A percentile compares a stretch with the other conserved stretches of the same genome.
Conservation (phyloP, 225 moss, liverwort and hornwort species). For the Thuidium tamariscinum region DNA sequence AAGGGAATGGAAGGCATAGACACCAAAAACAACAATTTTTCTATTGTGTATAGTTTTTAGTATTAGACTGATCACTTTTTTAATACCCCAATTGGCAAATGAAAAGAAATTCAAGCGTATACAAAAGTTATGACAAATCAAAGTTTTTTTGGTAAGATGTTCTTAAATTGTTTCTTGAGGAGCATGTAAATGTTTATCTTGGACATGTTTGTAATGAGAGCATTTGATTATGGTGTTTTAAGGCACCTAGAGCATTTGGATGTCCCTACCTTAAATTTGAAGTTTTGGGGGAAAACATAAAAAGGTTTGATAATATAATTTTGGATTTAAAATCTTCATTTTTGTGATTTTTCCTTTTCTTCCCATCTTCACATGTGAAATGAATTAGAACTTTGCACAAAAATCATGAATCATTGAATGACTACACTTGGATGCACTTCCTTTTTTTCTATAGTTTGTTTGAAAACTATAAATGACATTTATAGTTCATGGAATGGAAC, state of each 20-base stretch:
- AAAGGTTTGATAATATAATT: neutral
- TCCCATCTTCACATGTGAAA: neutral
- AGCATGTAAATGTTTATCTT: neutral
- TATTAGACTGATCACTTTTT: neutral
- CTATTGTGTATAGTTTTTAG: accelerated
- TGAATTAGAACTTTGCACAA: neutral
- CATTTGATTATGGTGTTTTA: neutral
- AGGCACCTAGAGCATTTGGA: neutral
- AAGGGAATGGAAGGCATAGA: neutral
- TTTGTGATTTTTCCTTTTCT: neutral
- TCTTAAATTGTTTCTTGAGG: neutral
- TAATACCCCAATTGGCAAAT: neutral
- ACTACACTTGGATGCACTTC: neutral
- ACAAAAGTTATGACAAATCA: neutral
- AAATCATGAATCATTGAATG: neutral
- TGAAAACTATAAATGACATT: neutral
- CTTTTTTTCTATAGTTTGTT: neutral
- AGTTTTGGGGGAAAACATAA: neutral
- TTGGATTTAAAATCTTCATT: neutral
- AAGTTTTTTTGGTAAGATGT: neutral
- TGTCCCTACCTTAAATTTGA: neutral
- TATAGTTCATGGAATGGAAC: accelerated
- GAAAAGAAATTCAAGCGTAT: neutral
- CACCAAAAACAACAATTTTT: neutral
- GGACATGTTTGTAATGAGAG: neutral